Evolutionary conservation across 1,139 yeast genomes (phyloP).

Genomic region (Geotrichum citri-aurantii): DNA sequence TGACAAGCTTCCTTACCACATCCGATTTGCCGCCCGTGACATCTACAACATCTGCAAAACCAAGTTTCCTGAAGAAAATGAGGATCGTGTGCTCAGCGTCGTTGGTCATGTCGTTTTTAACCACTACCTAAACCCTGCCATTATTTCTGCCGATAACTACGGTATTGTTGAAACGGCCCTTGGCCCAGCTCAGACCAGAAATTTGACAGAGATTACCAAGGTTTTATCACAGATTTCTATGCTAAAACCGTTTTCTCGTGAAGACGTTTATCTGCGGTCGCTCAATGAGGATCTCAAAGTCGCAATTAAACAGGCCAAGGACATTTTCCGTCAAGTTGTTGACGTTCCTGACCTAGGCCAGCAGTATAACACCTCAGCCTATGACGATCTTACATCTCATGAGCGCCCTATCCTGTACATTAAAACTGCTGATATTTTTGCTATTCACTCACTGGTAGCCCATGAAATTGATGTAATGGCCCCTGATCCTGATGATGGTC

Average conservation of each 20-base stretch:
- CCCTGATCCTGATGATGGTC: constrained; percentile 48
- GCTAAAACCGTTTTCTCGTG: constrained; percentile 56
- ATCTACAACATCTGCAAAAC: constrained; percentile 37
- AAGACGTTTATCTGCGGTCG: constrained; percentile 70
- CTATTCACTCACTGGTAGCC: constrained; percentile 53
- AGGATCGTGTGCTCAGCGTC: constrained; percentile 51
- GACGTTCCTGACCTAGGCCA: constrained; percentile 54
- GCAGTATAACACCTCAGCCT: constrained; percentile 56
- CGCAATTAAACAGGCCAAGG: constrained; percentile 44
- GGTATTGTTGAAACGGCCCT: constrained; percentile 43
- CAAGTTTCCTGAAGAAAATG: constrained; percentile 47
- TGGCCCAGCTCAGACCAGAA: constrained; percentile 42
- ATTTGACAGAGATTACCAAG: constrained; percentile 53
- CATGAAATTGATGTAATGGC: constrained; percentile 48
- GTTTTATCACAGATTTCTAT: constrained; percentile 61
- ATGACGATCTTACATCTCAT: constrained; percentile 65
- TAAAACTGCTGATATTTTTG: constrained; percentile 58
- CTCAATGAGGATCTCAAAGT: constrained; percentile 63
- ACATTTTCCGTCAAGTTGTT: constrained; percentile 46
- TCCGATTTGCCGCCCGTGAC: constrained; percentile 46
- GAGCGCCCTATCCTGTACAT: constrained; percentile 60
- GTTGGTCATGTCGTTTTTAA: constrained; percentile 64
- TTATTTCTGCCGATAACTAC: constrained; percentile 62
- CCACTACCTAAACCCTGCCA: constrained; percentile 59
- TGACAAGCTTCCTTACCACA: constrained; percentile 55